Evolutionary conservation across 164 flowering plant genomes (phyloP), one percentile per base, ranked within the genome.

Genomic region (Dillenia turbinata): DNA sequence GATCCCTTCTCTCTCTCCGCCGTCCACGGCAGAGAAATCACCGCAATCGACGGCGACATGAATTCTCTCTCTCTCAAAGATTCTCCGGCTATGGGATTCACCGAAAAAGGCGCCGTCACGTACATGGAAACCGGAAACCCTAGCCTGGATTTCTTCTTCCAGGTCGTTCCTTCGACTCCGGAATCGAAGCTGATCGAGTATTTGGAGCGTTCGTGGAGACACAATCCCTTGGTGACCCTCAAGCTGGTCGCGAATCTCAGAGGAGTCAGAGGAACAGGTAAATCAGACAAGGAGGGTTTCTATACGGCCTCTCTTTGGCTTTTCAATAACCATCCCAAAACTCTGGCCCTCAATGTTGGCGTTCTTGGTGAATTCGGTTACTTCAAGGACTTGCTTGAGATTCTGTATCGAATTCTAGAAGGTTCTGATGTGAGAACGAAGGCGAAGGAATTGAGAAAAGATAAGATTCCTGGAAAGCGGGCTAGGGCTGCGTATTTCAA

Each of bases 101-200:
- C 87, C 2, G 82, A 79, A 54, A 84, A 81, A 61, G 0, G 0
- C 24, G 77, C 84, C 1, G 61, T 81, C 2, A 81, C 86, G 8
- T 84, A 65, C 57, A 52, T 76, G 12, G 51, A 81, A 60, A 57
- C 86, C 57, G 80, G 83, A 9, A 73, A 87, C 61, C 84, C 84
- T 1, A 80, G 83, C 59, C 71, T 83, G 22, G 84, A 86, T 56
- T 84, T 86, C 84, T 86, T 86, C 75, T 86, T 82, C 77, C 88
- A 80, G 52, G 70, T 77, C 14, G 81, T 80, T 9, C 90, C 83
- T 9, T 69, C 70, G 45, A 83, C 81, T 9, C 77, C 77, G 8
- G 43, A 75, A 9, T 66, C 75, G 10, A 44, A 2, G 22, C 59
- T 81, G 54, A 71, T 10, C 52, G 40, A 50, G 1, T 60, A 67